These are phyloP conservation scores for Yamadazyma dushanensis DNA, from an alignment of 1,139 yeast species.

Conservation along the genomic window DNA sequence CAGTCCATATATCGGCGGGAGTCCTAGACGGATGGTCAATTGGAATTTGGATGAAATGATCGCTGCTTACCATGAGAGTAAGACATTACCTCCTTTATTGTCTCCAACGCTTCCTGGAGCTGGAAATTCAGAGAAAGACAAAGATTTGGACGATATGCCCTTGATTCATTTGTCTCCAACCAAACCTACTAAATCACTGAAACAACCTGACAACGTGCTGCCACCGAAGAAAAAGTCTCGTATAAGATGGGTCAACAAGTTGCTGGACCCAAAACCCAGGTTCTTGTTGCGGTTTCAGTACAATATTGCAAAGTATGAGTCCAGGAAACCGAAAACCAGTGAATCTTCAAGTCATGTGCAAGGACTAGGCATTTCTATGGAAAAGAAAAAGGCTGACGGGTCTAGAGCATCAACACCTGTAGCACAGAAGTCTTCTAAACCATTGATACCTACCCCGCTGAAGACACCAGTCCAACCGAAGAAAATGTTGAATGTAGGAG, in stretches of 20 bases:
- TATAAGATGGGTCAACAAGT: conserved; percentile 37
- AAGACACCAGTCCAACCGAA: too few relatives aligned
- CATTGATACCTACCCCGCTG: too few relatives aligned
- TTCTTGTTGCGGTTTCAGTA: conserved; percentile 12
- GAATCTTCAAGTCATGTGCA: conserved; percentile 10
- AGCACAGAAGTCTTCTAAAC: too few relatives aligned
- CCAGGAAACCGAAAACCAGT: neutral
- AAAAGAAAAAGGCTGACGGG: conserved; percentile 11
- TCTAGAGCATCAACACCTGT: conserved; percentile 7
- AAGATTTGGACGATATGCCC: conserved; percentile 1
- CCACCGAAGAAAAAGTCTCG: conserved; percentile 8
- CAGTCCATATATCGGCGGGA: conserved; percentile 3
- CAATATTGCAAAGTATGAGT: conserved; percentile 4
- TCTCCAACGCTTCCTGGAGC: conserved; percentile 47
- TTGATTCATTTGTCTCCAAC: neutral
- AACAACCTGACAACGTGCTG: neutral
- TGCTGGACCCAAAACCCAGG: conserved; percentile 18
- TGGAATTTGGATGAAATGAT: conserved; percentile 48
- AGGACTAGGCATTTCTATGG: conserved; percentile 25
- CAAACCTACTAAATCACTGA: neutral
- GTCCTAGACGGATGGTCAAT: conserved; percentile 10
- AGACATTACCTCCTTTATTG: conserved; percentile 38
- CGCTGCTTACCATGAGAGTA: conserved; percentile 33
- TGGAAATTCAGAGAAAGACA: too few relatives aligned
- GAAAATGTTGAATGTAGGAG: conserved; percentile 4